phyloP scores from a whole-genome alignment of 2,329 filamentous ascomycete genomes.

The Apiospora kogelbergensis region DNA sequence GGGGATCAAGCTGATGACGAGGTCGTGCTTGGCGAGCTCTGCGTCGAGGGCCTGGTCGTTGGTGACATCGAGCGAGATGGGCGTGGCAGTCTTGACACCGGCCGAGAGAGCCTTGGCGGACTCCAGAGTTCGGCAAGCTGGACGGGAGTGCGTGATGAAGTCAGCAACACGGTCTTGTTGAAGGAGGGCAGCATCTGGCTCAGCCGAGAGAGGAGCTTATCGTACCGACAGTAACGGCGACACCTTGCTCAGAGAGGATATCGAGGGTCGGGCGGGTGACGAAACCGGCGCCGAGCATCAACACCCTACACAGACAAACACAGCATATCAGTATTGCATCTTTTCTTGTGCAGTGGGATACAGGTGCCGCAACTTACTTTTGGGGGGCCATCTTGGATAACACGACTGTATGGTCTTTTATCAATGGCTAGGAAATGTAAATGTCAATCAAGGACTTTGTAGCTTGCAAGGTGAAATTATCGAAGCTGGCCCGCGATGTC shows the following conservation, averaged over 20 bases:
- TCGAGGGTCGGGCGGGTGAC: constrained; percentile 59
- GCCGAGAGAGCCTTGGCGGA: constrained; percentile 12
- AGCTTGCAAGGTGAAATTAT: background rate
- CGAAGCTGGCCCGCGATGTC: background rate
- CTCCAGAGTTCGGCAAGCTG: constrained; percentile 17
- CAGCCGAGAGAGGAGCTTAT: background rate
- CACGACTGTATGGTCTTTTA: background rate
- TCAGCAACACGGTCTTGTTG: background rate
- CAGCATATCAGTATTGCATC: background rate
- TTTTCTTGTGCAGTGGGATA: background rate
- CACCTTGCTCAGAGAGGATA: constrained; percentile 55
- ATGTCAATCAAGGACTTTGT: background rate
- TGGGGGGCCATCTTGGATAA: constrained; percentile 28
- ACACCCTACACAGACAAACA: constrained; percentile 29
- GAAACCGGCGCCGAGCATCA: constrained; percentile 52
- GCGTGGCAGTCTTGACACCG: constrained; percentile 12
- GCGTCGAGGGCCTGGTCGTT: constrained; percentile 75
- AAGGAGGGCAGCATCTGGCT: too few species aligned
- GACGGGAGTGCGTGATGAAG: background rate
- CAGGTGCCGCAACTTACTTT: constrained; percentile 3
- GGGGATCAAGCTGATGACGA: constrained; percentile 82
- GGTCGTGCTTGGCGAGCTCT: constrained; percentile 74
- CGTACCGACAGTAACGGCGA: constrained; percentile 57
- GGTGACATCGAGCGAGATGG: constrained; percentile 61
- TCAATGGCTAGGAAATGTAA: background rate